Percentiles rank a stretch among this genome's conserved stretches.
Evolutionary conservation across 108 stramenopile species (phyloP).

Genomic region (Parietichytrium sp.): DNA sequence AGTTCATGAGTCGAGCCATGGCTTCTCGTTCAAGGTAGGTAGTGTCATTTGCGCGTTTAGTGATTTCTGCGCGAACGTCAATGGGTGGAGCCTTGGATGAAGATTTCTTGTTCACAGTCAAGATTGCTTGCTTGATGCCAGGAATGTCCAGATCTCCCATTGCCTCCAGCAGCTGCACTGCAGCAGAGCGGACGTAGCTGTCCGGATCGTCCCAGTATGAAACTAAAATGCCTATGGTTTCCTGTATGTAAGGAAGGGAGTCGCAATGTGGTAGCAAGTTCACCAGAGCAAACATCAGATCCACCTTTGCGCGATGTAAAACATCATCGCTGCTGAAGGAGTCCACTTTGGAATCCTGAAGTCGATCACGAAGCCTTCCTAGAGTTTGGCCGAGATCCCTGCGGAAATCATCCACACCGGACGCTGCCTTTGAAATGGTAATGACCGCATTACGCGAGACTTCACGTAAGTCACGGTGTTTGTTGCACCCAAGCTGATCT

Average conservation of each 20-base stretch:
- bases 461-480: background rate
- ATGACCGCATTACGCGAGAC: background rate
- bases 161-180: background rate
- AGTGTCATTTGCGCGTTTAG: background rate
- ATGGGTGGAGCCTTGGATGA: too few relatives aligned
- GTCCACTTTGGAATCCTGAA: background rate
- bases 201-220: background rate
- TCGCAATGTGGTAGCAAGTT: background rate
- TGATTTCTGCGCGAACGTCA: background rate
- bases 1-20: background rate
- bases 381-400: background rate
- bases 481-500: background rate
- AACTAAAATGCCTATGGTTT: background rate
- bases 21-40: background rate
- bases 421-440: background rate
- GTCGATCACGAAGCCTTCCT: background rate
- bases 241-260: background rate
- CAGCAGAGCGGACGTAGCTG: background rate
- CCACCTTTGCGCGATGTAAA: slow-evolving; percentile 26
- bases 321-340: background rate
- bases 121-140: background rate
- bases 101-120: too few relatives aligned
- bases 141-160: background rate
- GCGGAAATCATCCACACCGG: background rate
- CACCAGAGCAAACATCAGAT: background rate